Evolutionary conservation across 2,329 filamentous ascomycete species (phyloP).

Genomic region (Neopestalotiopsis clavispora): DNA sequence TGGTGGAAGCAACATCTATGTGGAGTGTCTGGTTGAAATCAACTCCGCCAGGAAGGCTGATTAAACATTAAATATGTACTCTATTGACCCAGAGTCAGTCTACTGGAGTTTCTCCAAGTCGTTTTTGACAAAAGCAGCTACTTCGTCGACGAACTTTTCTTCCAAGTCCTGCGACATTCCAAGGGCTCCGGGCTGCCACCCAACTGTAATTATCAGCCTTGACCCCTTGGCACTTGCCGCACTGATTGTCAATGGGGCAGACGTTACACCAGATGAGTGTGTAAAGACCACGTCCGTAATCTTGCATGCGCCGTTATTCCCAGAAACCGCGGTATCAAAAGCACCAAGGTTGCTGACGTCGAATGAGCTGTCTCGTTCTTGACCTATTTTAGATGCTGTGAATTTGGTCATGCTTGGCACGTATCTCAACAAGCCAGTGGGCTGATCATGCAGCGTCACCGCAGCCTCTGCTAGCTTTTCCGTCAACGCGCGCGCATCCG

Average conservation of each 20-base stretch:
- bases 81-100: background rate
- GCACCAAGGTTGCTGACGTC: slow-evolving; percentile 10
- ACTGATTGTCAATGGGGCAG: background rate
- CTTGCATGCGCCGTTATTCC: background rate
- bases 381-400: slow-evolving; percentile 1
- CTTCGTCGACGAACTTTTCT: background rate
- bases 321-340: background rate
- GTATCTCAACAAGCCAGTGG: slow-evolving; percentile 3
- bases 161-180: background rate
- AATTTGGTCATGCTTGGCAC: slow-evolving; percentile 5
- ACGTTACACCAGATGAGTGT: background rate
- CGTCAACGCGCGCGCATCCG: slow-evolving; percentile 1
- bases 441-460: slow-evolving; percentile 12
- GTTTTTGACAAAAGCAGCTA: background rate
- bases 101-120: background rate
- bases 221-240: background rate
- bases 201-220: background rate
- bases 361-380: slow-evolving; percentile 12
- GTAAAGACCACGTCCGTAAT: slow-evolving; percentile 9
- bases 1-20: background rate
- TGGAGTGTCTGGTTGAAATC: background rate
- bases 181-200: slow-evolving; percentile 1
- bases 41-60: background rate
- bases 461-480: slow-evolving; percentile 12
- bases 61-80: background rate